Evolutionary conservation across 2,329 filamentous ascomycete genomes (phyloP).

Genomic region (Xylaria polymorpha): DNA sequence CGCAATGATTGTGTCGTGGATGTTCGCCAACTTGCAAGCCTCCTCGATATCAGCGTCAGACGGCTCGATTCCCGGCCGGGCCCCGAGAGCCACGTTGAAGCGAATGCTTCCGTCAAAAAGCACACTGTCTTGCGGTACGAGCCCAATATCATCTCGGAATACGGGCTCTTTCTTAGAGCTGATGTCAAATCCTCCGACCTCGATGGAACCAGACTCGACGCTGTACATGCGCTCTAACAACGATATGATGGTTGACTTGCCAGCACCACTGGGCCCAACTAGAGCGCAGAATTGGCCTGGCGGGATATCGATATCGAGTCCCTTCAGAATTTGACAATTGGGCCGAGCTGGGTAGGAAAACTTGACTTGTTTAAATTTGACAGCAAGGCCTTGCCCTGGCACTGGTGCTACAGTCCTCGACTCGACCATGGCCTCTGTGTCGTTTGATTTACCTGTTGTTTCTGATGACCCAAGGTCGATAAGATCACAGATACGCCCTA

Average conservation of each 20-base stretch:
- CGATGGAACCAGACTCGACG: constrained; percentile 60
- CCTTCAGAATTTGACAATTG: constrained; percentile 60
- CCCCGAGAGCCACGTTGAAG: constrained; percentile 68
- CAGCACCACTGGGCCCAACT: constrained; percentile 60
- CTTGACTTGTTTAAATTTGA: constrained; percentile 65
- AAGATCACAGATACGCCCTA: constrained; percentile 66
- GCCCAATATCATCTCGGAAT: constrained; percentile 65
- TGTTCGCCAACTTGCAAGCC: constrained; percentile 75
- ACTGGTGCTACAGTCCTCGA: constrained; percentile 37
- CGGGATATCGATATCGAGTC: constrained; percentile 53
- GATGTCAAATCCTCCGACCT: constrained; percentile 64
- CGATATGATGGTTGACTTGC: constrained; percentile 61
- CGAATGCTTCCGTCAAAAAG: constrained; percentile 67
- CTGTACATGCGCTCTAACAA: constrained; percentile 66
- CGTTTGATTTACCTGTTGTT: constrained; percentile 34
- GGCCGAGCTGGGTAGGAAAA: constrained; percentile 72
- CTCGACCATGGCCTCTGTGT: constrained; percentile 48
- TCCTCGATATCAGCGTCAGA: constrained; percentile 71
- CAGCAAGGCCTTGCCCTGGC: constrained; percentile 49
- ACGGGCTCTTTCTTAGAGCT: constrained; percentile 53
- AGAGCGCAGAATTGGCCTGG: constrained; percentile 56
- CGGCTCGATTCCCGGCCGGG: constrained; percentile 64
- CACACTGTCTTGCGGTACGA: constrained; percentile 69
- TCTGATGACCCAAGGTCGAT: constrained; percentile 57
- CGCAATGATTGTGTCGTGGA: constrained; percentile 73